Percentiles rank a stretch among this genome's conserved stretches.
phyloP scores from a whole-genome alignment of 805 yeast genomes.

The Danielozyma ontarioensis region DNA sequence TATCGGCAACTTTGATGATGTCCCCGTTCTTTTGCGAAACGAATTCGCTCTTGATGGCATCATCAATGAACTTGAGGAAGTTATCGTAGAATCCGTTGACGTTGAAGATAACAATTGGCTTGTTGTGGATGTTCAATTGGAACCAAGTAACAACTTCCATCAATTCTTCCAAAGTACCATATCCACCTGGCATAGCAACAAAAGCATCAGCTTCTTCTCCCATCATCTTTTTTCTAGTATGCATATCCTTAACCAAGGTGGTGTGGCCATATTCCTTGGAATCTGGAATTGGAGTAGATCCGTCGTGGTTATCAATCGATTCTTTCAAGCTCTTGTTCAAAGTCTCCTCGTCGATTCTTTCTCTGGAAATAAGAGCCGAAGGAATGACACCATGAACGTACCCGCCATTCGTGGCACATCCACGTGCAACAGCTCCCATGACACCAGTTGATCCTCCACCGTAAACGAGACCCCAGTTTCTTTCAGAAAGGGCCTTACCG shows the following conservation, averaged over 20 bases:
- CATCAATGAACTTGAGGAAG: constrained; percentile 55
- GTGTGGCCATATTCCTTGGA: constrained; percentile 65
- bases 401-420: constrained; percentile 54
- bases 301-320: constrained; percentile 58
- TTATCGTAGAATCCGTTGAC: constrained; percentile 76
- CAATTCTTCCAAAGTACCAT: constrained; percentile 83
- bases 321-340: constrained; percentile 46
- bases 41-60: constrained; percentile 60
- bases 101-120: constrained; percentile 76
- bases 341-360: constrained; percentile 44
- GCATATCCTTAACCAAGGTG: constrained; percentile 83
- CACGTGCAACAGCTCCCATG: constrained; percentile 72
- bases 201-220: constrained; percentile 83
- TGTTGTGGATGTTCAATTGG: constrained; percentile 79
- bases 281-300: constrained; percentile 61
- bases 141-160: constrained; percentile 91
- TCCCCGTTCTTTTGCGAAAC: constrained; percentile 61
- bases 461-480: constrained; percentile 72
- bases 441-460: constrained; percentile 89
- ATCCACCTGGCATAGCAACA: constrained; percentile 89
- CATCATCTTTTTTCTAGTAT: constrained; percentile 82
- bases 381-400: constrained; percentile 85
- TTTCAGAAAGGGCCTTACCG: constrained; percentile 53
- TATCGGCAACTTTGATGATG: constrained; percentile 63
- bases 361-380: constrained; percentile 71